Conservation (phyloP, 495 filamentous ascomycete species). For the Penicillium coffeae region DNA sequence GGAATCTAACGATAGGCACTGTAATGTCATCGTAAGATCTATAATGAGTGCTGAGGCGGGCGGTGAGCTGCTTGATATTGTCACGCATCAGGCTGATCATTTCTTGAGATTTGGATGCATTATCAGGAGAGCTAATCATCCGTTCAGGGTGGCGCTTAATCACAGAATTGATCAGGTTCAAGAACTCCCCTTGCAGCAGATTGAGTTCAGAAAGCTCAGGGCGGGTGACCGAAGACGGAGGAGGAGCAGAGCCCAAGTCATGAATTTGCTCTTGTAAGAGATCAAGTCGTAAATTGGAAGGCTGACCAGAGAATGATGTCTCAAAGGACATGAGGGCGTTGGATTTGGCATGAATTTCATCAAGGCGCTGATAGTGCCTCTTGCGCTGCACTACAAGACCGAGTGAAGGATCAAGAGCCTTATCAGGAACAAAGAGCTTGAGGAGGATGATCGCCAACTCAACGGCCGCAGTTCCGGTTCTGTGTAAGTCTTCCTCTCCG, state of each 20-base stretch:
- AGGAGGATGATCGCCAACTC: slow-evolving; percentile 49
- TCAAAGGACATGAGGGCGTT: slow-evolving; percentile 63
- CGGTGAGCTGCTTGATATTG: slow-evolving; percentile 67
- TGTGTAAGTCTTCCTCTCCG: slow-evolving; percentile 15
- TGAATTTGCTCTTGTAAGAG: slow-evolving; percentile 56
- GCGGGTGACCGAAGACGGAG: slow-evolving; percentile 65
- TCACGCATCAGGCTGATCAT: slow-evolving; percentile 56
- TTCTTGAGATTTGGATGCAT: slow-evolving; percentile 19
- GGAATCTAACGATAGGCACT: slow-evolving; percentile 71
- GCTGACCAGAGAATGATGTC: slow-evolving; percentile 61
- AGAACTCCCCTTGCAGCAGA: slow-evolving; percentile 77
- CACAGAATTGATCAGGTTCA: slow-evolving; percentile 65
- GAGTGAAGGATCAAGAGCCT: slow-evolving; percentile 80
- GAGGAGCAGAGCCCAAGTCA: slow-evolving; percentile 58
- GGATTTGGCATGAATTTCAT: slow-evolving; percentile 53
- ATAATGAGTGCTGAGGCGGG: slow-evolving; percentile 62
- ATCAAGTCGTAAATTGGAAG: slow-evolving; percentile 56
- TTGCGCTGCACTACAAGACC: slow-evolving; percentile 67
- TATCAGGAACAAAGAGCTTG: slow-evolving; percentile 79
- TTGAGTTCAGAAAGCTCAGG: slow-evolving; percentile 62
- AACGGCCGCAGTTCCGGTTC: slow-evolving; percentile 31
- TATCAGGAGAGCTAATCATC: slow-evolving; percentile 22
- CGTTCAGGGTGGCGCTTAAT: slow-evolving; percentile 52
- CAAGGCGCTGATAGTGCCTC: slow-evolving; percentile 54
- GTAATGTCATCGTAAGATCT: slow-evolving; percentile 81